phyloP scores from a whole-genome alignment of 108 stramenopile species.

The Pseudonitzschia multiseries region DNA sequence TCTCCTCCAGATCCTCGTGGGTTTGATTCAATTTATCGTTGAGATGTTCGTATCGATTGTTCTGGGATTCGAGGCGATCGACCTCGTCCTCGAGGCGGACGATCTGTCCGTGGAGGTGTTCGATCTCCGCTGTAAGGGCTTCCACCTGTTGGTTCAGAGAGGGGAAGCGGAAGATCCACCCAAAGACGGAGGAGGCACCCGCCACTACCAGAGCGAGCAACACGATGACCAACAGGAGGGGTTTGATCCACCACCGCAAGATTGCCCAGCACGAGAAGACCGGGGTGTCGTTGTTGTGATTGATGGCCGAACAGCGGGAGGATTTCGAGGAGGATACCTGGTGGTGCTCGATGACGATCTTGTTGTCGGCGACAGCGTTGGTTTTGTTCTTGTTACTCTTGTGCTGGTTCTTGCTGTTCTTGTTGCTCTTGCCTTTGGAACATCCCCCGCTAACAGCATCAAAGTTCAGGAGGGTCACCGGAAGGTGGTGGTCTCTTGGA shows the following conservation, averaged over 20 bases:
- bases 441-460: background rate
- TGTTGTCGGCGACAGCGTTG: background rate
- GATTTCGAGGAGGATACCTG: background rate
- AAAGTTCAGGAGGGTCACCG: background rate
- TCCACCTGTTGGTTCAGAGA: slow-evolving; percentile 38
- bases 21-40: slow-evolving; percentile 32
- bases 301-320: background rate
- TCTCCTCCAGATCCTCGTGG: slow-evolving; percentile 18
- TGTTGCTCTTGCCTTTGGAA: background rate
- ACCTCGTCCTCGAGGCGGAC: slow-evolving; percentile 25
- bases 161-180: slow-evolving; percentile 41
- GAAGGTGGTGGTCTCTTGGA: background rate
- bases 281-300: background rate
- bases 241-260: background rate
- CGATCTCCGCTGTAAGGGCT: slow-evolving; percentile 34
- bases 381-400: background rate
- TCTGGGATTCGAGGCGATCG: slow-evolving; percentile 30
- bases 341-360: slow-evolving; percentile 13
- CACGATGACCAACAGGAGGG: background rate
- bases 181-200: slow-evolving; percentile 10
- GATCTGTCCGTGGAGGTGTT: slow-evolving; percentile 13
- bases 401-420: background rate
- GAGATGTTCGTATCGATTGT: slow-evolving; percentile 27
- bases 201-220: background rate
- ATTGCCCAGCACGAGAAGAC: too few relatives aligned